These are phyloP conservation scores for Suillus brevipes DNA, from an alignment of 768 basidiomycete genomes.

Conservation along the genomic window DNA sequence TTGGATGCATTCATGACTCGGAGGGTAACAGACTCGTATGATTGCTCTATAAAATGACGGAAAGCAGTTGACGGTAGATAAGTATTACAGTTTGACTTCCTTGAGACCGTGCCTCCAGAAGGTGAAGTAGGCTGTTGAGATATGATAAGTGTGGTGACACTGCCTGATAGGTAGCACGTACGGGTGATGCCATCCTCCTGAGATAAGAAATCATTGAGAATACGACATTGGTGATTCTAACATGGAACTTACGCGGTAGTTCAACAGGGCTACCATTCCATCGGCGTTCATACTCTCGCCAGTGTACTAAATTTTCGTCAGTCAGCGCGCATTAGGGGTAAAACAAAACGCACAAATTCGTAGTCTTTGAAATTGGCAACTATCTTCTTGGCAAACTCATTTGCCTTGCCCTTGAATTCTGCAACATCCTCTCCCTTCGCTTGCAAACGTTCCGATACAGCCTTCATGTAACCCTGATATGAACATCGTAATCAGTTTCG, in stretches of 20 bases:
- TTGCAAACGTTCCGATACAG: slow-evolving; percentile 67
- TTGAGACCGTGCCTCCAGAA: slow-evolving; percentile 97
- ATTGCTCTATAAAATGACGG: slow-evolving; percentile 8
- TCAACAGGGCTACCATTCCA: slow-evolving; percentile 92
- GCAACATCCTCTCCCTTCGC: slow-evolving; percentile 50
- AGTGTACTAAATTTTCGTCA: slow-evolving; percentile 50
- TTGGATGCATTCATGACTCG: not conserved
- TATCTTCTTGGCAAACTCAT: slow-evolving; percentile 82
- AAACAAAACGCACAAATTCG: slow-evolving; percentile 69
- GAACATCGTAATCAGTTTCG: not conserved
- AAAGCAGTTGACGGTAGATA: slow-evolving; percentile 9
- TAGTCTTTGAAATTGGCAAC: slow-evolving; percentile 89
- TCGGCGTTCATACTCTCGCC: slow-evolving; percentile 81
- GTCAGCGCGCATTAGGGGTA: not conserved
- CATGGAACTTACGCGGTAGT: slow-evolving; percentile 73
- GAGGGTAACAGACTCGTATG: not conserved
- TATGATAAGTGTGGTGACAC: slow-evolving; percentile 9
- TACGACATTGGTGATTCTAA: not conserved
- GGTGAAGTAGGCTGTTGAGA: slow-evolving; percentile 73
- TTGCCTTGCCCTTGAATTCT: slow-evolving; percentile 82
- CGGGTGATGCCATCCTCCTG: slow-evolving; percentile 82
- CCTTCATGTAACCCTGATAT: slow-evolving; percentile 88
- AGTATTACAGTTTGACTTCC: slow-evolving; percentile 63
- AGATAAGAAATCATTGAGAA: slow-evolving; percentile 15
- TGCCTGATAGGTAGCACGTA: slow-evolving; percentile 39